Evolutionary conservation across 495 filamentous ascomycete genomes (phyloP).

Genomic region (Staphylotrichum longicolle): DNA sequence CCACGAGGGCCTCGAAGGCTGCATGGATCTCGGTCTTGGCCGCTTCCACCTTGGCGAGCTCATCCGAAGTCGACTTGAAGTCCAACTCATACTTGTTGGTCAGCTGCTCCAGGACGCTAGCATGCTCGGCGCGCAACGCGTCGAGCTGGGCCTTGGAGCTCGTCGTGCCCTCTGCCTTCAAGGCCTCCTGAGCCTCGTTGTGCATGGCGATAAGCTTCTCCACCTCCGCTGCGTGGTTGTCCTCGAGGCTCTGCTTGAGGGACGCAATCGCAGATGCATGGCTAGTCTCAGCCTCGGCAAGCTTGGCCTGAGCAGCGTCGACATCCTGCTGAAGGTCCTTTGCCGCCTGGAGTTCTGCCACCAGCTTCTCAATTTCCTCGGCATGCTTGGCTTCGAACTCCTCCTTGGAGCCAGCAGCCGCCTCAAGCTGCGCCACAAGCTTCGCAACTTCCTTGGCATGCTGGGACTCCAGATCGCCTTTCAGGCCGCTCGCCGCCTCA

Average conservation of each 20-base stretch:
- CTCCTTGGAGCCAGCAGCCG: slow-evolving; percentile 28
- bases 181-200: slow-evolving; percentile 43
- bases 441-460: slow-evolving; percentile 31
- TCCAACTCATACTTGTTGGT: slow-evolving; percentile 39
- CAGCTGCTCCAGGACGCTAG: slow-evolving; percentile 42
- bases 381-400: slow-evolving; percentile 33
- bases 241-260: slow-evolving; percentile 44
- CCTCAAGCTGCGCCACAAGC: slow-evolving; percentile 31
- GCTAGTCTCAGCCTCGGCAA: slow-evolving; percentile 40
- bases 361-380: slow-evolving; percentile 34
- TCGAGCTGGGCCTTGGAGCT: slow-evolving; percentile 39
- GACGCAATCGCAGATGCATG: slow-evolving; percentile 42
- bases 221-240: slow-evolving; percentile 46
- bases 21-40: slow-evolving; percentile 29
- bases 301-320: slow-evolving; percentile 38
- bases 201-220: slow-evolving; percentile 48
- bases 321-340: slow-evolving; percentile 35
- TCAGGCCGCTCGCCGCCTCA: slow-evolving; percentile 31
- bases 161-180: slow-evolving; percentile 36
- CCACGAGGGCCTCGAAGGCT: slow-evolving; percentile 28
- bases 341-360: slow-evolving; percentile 40
- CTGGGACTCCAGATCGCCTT: slow-evolving; percentile 30
- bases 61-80: slow-evolving; percentile 20
- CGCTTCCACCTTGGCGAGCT: slow-evolving; percentile 26
- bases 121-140: slow-evolving; percentile 42